Evolutionary conservation across 768 basidiomycete species (phyloP).

Genomic region (Tephrocybe sp.): DNA sequence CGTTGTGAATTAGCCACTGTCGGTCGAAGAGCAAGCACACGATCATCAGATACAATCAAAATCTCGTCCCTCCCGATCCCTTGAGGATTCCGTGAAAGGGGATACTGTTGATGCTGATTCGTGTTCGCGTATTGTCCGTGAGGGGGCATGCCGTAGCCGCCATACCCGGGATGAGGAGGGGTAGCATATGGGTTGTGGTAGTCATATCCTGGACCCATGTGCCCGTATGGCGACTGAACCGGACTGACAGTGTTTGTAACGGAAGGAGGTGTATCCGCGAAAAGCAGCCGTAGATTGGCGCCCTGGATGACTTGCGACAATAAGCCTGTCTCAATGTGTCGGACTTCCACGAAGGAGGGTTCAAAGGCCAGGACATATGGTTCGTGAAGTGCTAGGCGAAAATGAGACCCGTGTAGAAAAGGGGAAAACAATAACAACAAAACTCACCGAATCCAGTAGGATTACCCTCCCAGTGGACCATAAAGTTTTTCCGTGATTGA

Average conservation of each 20-base stretch:
- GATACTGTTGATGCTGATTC: constrained; percentile 35
- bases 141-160: constrained; percentile 29
- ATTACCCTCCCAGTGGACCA: constrained; percentile 95
- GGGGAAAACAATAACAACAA: not conserved
- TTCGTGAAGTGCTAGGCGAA: constrained; percentile 77
- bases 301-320: constrained; percentile 96
- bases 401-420: not conserved
- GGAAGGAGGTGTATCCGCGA: constrained; percentile 91
- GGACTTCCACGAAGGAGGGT: constrained; percentile 93
- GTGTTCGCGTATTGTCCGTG: constrained; percentile 32
- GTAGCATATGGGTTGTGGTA: constrained; percentile 30
- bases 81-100: constrained; percentile 42
- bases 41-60: constrained; percentile 86
- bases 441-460: constrained; percentile 91
- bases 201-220: constrained; percentile 20
- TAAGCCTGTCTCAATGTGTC: constrained; percentile 89
- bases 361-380: constrained; percentile 98
- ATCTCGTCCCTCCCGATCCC: constrained; percentile 75
- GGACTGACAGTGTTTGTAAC: constrained; percentile 56
- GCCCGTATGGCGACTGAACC: constrained; percentile 28
- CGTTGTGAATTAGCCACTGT: constrained; percentile 35
- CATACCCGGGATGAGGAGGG: constrained; percentile 24
- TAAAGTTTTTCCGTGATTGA: constrained; percentile 86
- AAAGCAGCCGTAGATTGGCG: constrained; percentile 83
- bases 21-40: constrained; percentile 68